Conservation (phyloP, 192 early-diverging fungal genomes). For the Umbelopsis ramanniana region DNA sequence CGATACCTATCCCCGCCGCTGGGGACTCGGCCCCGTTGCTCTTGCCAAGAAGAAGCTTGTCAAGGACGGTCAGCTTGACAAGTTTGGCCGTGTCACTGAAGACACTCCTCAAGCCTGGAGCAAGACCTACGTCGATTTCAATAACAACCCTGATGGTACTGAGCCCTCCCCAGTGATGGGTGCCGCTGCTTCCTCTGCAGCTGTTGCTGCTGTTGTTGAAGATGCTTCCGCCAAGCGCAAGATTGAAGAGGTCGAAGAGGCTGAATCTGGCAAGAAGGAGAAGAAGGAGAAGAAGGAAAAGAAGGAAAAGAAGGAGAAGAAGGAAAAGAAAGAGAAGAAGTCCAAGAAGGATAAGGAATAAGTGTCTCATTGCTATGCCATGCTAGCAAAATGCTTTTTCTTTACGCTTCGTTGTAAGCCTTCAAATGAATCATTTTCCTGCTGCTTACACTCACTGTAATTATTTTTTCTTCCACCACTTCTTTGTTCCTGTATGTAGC, state of each 20-base stretch:
- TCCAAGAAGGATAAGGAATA: slow-evolving; percentile 50
- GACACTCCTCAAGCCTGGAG: slow-evolving; percentile 85
- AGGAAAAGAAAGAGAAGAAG: slow-evolving; percentile 46
- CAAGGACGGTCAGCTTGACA: slow-evolving; percentile 98
- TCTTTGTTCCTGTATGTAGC: slow-evolving; percentile 16
- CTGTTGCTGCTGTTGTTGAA: slow-evolving; percentile 40
- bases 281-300: slow-evolving; percentile 53
- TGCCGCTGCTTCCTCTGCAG: slow-evolving; percentile 27
- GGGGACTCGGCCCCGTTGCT: slow-evolving; percentile 97
- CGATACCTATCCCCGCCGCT: slow-evolving; percentile 97
- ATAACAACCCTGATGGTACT: slow-evolving; percentile 41
- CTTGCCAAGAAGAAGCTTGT: slow-evolving; percentile 98
- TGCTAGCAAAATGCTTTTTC: background rate
- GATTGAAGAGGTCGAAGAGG: slow-evolving; percentile 31
- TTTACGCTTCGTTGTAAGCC: slow-evolving; percentile 13
- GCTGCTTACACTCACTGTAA: slow-evolving; percentile 15
- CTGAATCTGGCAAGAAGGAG: slow-evolving; percentile 41
- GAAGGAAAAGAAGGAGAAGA: slow-evolving; percentile 48
- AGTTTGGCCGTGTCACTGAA: slow-evolving; percentile 91
- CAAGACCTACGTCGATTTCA: slow-evolving; percentile 75
- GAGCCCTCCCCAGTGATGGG: slow-evolving; percentile 31
- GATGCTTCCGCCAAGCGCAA: slow-evolving; percentile 43
- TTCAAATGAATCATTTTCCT: background rate
- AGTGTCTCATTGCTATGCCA: background rate
- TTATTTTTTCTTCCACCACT: background rate